Evolutionary conservation across 192 early-diverging fungal species (phyloP), one percentile per base, ranked within the genome.

Genomic region (Backusella tarrabulga): DNA sequence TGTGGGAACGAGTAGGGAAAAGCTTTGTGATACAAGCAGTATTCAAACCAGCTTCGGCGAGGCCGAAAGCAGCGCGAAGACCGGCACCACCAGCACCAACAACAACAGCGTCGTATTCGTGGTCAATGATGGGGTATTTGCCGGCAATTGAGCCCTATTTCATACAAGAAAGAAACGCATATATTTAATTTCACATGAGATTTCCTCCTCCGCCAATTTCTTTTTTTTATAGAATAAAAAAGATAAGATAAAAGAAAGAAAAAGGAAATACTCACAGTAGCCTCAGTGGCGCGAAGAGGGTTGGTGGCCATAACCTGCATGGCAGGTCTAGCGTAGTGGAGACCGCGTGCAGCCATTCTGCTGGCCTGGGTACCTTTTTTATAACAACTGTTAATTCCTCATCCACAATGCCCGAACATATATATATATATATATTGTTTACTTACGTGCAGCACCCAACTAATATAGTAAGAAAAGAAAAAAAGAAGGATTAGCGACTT

Each of bases 41-140:
- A 81, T 99, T 99, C 85, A 99, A 94, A 52, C 94, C 93, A 36
- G 93, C 92, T 81, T 96, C 92, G 50, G 98, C 95, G 68, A 99
- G 93, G 83, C 98, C 98, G 84, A 98, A 96, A 67, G 97, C 96
- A 56, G 97, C 96, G 76, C 98, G 96, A 38, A 99, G 93, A 87
- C 98, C 98, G 63, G 98, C 96, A 82, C 98, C 97, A 79, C 98
- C 98, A 68, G 98, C 97, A 80, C 98, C 98, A 50, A 99, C 91
- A 38, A 99, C 97, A 67, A 99, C 88, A n/a, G 97, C 98, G 83
- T 99, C 98, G 81, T 97, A 99, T 56, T 95, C 94, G 85, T 99
- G 98, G 83, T 99, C 98, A 71, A 98, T 95, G 81, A 99, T 91
- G 73, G 95, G 93, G 87, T 99, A 99, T 74, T 93, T 91, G 75